Base-by-base conservation (phyloP, 495 filamentous ascomycete genomes). In the Amphirosellinia nigrospora region DNA sequence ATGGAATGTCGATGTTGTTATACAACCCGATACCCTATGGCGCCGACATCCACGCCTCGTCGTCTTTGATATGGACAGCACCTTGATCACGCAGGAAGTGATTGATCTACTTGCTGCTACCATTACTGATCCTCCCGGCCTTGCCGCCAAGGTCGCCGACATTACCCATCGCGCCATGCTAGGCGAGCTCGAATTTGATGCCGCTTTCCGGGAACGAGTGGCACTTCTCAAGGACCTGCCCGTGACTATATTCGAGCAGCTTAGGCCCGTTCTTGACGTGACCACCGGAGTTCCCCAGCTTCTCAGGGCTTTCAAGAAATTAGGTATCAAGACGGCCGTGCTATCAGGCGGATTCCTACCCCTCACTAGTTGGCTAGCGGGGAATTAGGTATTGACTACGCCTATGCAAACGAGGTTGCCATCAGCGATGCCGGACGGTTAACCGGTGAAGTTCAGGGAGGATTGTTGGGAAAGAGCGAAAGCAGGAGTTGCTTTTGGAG, bases 41-140 rank as follows among this genome's bases (percentile, higher is more conserved):
- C 87, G 91, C 50, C 86, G 88, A 28, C 86, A 94, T 77, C 92
- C 93, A 76, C 89, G 92, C 3, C 82, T 99, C 6, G 94, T 92
- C 2, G 89, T 97, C 32, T 99, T 99, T 73, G 96, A 99, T 77
- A 99, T 99, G 96, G 96, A 99, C 79, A 94, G 91, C 70, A 99
- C 96, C 0, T 85, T 99, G 66, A 98, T 99, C 73, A 88, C 94
- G 68, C 93, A 99, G 76, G 96, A 99, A 82, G 93, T 97, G 28
- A 97, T 99, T 74, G 96, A 99, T 74, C 89, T 98, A 74, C 90
- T 99, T 65, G 96, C 96, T 26, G 88, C 89, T 41, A 89, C 89
- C 38, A 89, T 96, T 63, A 80, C 77, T 21, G 80, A 84, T 53
- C 84, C 82, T 32, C 83, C 84, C 1, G 92, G 92, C 53, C 86